phyloP scores from a whole-genome alignment of 495 filamentous ascomycete species.

The Penicillium turbatum region DNA sequence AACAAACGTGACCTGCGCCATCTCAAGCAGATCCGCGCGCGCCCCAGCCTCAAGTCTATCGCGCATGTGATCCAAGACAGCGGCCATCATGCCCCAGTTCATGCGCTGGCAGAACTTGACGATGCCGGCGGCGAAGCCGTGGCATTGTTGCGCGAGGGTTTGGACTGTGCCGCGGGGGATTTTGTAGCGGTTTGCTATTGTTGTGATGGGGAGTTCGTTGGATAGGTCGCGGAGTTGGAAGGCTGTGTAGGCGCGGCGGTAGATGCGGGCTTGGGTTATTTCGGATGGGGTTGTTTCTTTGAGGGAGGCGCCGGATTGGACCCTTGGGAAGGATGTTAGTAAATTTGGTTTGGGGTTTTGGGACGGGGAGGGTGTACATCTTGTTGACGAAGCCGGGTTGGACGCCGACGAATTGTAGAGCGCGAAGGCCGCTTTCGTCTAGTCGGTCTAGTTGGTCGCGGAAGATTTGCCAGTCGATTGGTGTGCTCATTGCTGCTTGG shows the following conservation, averaged over 20 bases:
- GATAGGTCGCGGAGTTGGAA: constrained; percentile 78
- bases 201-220: constrained; percentile 70
- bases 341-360: constrained; percentile 21
- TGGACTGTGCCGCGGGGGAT: constrained; percentile 68
- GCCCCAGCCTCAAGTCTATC: constrained; percentile 73
- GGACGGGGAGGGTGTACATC: constrained; percentile 46
- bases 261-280: constrained; percentile 56
- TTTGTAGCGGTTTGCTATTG: constrained; percentile 65
- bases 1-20: constrained; percentile 71
- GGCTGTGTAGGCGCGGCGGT: constrained; percentile 74
- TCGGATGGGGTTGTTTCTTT: constrained; percentile 61
- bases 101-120: constrained; percentile 71
- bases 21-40: constrained; percentile 64
- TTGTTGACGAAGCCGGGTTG: constrained; percentile 66
- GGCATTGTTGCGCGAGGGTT: constrained; percentile 67
- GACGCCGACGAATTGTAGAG: constrained; percentile 64
- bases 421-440: constrained; percentile 67
- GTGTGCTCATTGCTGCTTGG: constrained; percentile 38
- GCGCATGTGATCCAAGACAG: constrained; percentile 73
- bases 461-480: constrained; percentile 71
- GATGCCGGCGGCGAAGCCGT: constrained; percentile 75
- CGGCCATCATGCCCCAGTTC: constrained; percentile 69
- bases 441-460: constrained; percentile 64
- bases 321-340: constrained; percentile 43
- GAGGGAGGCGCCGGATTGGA: constrained; percentile 58